Conservation (phyloP, 116 monocot species). For the Thalassia testudinum region DNA sequence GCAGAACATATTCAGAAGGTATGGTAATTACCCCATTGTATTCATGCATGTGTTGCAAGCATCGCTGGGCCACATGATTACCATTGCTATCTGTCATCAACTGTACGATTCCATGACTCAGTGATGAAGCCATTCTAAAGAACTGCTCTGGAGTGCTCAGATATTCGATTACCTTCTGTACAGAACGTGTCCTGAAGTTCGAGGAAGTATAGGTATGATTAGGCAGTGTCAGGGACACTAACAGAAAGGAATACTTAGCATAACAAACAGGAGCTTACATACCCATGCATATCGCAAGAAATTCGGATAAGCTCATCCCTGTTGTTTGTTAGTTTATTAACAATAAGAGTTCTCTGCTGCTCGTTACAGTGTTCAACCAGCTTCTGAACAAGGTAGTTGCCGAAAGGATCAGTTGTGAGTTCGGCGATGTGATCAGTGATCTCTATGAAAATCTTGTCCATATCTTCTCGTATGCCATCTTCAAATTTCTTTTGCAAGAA, state of each 20-base stretch:
- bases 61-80: slow-evolving; percentile 28
- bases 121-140: slow-evolving; percentile 18
- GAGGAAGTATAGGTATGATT: not conserved
- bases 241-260: not conserved
- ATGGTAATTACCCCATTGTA: slow-evolving; percentile 2
- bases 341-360: slow-evolving; percentile 23
- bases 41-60: slow-evolving; percentile 15
- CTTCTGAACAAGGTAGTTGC: slow-evolving; percentile 50
- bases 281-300: slow-evolving; percentile 65
- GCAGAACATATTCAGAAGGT: too few species aligned
- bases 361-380: slow-evolving; percentile 43
- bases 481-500: slow-evolving; percentile 36
- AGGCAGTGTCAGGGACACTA: not conserved
- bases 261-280: not conserved
- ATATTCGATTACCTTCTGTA: slow-evolving; percentile 52
- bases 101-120: slow-evolving; percentile 9
- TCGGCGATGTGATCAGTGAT: slow-evolving; percentile 34
- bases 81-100: slow-evolving; percentile 31
- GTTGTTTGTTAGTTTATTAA: slow-evolving; percentile 25
- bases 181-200: slow-evolving; percentile 34
- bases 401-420: slow-evolving; percentile 45
- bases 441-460: slow-evolving; percentile 36
- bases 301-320: slow-evolving; percentile 20
- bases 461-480: slow-evolving; percentile 25
- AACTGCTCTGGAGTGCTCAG: slow-evolving; percentile 21